Conservation (phyloP, 148 eudicot genomes). For the Rhododendron henanense region DNA sequence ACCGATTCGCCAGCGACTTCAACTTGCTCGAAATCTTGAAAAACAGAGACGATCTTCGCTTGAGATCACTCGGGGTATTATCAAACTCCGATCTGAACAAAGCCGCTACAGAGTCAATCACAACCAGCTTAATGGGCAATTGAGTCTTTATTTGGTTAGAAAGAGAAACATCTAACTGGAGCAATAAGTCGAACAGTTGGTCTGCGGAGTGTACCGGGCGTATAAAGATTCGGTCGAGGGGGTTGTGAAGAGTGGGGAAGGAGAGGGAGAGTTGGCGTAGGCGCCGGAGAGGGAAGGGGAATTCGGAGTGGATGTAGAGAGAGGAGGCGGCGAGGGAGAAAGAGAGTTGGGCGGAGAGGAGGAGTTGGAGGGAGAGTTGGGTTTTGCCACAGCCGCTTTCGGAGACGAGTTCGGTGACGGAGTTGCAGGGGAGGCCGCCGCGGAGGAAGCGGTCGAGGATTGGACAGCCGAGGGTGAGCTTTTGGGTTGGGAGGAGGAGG, state of each 20-base stretch:
- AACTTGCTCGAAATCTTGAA: constrained; percentile 63
- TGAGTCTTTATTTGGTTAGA: constrained; percentile 14
- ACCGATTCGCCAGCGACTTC: constrained; percentile 48
- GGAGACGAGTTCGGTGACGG: constrained; percentile 72
- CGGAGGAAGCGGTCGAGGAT: constrained; percentile 53
- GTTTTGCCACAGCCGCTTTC: constrained; percentile 89
- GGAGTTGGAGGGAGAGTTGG: constrained; percentile 84
- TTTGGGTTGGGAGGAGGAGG: constrained; percentile 32
- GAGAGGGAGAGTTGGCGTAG: constrained; percentile 51
- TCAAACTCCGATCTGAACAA: constrained; percentile 73
- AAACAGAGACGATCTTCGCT: constrained; percentile 52
- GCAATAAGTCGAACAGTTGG: constrained; percentile 83
- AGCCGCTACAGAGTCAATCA: constrained; percentile 78
- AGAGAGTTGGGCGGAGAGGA: constrained; percentile 78
- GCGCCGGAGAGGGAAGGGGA: constrained; percentile 78
- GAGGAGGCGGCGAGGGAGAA: constrained; percentile 39
- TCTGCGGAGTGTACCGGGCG: constrained; percentile 46
- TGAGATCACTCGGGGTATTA: constrained; percentile 52
- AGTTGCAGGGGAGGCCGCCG: constrained; percentile 77
- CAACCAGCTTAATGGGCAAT: constrained; percentile 50
- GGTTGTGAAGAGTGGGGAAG: constrained; percentile 37
- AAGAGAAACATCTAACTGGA: constrained; percentile 39
- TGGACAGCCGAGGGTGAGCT: constrained; percentile 54
- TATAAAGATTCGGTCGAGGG: constrained; percentile 37
- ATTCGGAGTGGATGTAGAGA: constrained; percentile 72